phyloP scores from a whole-genome alignment of 352 stramenopile genomes.

The Globisporangium parvum region DNA sequence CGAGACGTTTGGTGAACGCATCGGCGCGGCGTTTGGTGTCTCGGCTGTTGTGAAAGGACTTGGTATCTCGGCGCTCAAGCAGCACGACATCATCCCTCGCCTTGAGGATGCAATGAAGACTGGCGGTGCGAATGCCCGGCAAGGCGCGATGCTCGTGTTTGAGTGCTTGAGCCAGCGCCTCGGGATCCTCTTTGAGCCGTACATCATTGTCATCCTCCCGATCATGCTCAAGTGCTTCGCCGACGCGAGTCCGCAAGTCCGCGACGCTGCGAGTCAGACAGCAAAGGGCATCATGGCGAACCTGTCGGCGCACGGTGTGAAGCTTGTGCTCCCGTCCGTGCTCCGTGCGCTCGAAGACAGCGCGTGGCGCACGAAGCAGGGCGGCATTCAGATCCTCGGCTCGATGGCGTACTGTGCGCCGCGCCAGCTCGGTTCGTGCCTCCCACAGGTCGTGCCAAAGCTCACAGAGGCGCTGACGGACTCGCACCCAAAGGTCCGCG shows the following conservation, averaged over 20 bases:
- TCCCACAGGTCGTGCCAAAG: conserved; percentile 98
- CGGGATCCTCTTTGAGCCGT: conserved; percentile 97
- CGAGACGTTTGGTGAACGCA: conserved; percentile 84
- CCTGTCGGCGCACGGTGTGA: conserved; percentile 98
- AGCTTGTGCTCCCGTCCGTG: conserved; percentile 97
- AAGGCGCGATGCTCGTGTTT: conserved; percentile 96
- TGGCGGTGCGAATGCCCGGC: conserved; percentile 68
- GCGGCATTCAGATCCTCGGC: conserved; percentile 96
- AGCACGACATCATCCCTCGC: conserved; percentile 95
- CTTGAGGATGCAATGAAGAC: conserved; percentile 81
- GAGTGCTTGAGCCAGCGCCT: conserved; percentile 95
- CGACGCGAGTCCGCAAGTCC: conserved; percentile 94
- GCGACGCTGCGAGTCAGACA: conserved; percentile 92
- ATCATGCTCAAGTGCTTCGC: conserved; percentile 98
- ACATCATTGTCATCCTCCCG: conserved; percentile 98
- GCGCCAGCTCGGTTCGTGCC: conserved; percentile 96
- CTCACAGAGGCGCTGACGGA: conserved; percentile 96
- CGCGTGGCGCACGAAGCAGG: conserved; percentile 98
- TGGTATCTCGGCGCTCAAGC: conserved; percentile 97
- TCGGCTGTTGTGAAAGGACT: conserved; percentile 98
- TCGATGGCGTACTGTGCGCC: conserved; percentile 97
- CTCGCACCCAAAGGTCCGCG: conserved; percentile 98
- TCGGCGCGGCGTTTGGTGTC: conserved; percentile 96
- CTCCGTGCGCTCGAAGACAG: conserved; percentile 92
- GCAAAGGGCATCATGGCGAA: conserved; percentile 98